Evolutionary conservation across 1,284 basidiomycete species (phyloP).

Genomic region (Ceratorhiza oryzae-sativae): DNA sequence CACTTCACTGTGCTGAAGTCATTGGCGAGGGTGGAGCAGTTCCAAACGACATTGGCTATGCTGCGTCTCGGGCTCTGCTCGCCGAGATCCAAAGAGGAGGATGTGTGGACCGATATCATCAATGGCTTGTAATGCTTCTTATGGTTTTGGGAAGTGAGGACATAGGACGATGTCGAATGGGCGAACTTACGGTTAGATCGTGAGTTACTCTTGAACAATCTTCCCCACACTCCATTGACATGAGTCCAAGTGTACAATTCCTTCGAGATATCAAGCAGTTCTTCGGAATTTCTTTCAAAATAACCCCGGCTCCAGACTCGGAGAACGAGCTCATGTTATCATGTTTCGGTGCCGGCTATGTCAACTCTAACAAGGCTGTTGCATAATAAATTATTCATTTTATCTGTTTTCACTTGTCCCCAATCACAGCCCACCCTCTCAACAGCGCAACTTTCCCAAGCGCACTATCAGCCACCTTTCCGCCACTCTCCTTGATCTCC

Average conservation of each 20-base stretch:
- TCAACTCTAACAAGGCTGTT: conserved; percentile 76
- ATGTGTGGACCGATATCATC: conserved; percentile 90
- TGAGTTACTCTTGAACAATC: conserved; percentile 56
- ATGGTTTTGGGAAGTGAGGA: conserved; percentile 98
- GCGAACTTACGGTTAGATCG: conserved; percentile 81
- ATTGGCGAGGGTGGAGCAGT: conserved; percentile 77
- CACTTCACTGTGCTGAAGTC: conserved; percentile 87
- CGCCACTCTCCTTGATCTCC: conserved; percentile 43
- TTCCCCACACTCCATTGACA: conserved; percentile 8
- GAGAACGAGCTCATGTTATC: conserved; percentile 67
- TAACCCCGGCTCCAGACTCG: conserved; percentile 54
- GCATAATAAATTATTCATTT: conserved; percentile 54
- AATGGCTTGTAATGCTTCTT: conserved; percentile 85
- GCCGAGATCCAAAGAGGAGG: conserved; percentile 83
- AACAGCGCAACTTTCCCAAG: conserved; percentile 45
- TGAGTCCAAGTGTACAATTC: conserved; percentile 80
- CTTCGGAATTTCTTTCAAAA: conserved; percentile 71
- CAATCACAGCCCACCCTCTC: conserved; percentile 43
- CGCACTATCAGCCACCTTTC: conserved; percentile 50
- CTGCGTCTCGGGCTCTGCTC: conserved; percentile 80
- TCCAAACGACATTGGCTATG: conserved; percentile 92
- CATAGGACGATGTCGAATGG: conserved; percentile 88
- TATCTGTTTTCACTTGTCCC: neutral
- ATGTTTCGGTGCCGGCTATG: conserved; percentile 79
- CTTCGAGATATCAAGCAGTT: conserved; percentile 82